Conservation (phyloP, 805 yeast genomes). For the Hemisphaericaspora nanyangensis region DNA sequence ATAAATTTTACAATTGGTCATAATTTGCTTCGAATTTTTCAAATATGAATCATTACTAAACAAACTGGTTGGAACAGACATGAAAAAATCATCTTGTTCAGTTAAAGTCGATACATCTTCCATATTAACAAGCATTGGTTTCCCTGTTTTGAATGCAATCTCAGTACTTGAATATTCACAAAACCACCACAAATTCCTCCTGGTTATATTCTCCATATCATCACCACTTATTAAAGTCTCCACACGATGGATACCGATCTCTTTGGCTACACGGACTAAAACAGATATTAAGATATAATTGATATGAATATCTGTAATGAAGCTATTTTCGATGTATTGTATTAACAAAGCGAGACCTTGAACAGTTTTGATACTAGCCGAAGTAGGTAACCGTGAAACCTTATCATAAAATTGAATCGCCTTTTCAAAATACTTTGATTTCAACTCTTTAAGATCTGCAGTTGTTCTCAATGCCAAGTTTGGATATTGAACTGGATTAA, state of each 20-base stretch:
- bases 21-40: slow-evolving; percentile 5
- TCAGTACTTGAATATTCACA: slow-evolving; percentile 28
- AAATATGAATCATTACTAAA: slow-evolving; percentile 5
- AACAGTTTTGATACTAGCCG: slow-evolving; percentile 45
- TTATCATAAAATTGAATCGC: slow-evolving; percentile 51
- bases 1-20: slow-evolving; percentile 5
- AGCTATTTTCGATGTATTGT: slow-evolving; percentile 25
- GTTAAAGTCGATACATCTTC: slow-evolving; percentile 18
- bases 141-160: slow-evolving; percentile 26
- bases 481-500: slow-evolving; percentile 10
- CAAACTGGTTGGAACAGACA: slow-evolving; percentile 12
- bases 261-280: slow-evolving; percentile 27
- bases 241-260: slow-evolving; percentile 24
- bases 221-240: slow-evolving; percentile 15
- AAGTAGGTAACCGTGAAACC: slow-evolving; percentile 33
- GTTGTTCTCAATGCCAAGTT: slow-evolving; percentile 5
- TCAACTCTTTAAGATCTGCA: slow-evolving; percentile 12
- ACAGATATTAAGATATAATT: slow-evolving; percentile 22
- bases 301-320: slow-evolving; percentile 23
- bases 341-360: slow-evolving; percentile 49
- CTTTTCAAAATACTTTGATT: slow-evolving; percentile 16
- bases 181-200: slow-evolving; percentile 26
- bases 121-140: slow-evolving; percentile 20
- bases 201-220: slow-evolving; percentile 6
- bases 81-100: slow-evolving; percentile 12